Percentiles rank a stretch among this genome's conserved stretches.
These are phyloP conservation scores for Athelia psychrophila DNA, from an alignment of 1,284 basidiomycete genomes.

Conservation along the genomic window DNA sequence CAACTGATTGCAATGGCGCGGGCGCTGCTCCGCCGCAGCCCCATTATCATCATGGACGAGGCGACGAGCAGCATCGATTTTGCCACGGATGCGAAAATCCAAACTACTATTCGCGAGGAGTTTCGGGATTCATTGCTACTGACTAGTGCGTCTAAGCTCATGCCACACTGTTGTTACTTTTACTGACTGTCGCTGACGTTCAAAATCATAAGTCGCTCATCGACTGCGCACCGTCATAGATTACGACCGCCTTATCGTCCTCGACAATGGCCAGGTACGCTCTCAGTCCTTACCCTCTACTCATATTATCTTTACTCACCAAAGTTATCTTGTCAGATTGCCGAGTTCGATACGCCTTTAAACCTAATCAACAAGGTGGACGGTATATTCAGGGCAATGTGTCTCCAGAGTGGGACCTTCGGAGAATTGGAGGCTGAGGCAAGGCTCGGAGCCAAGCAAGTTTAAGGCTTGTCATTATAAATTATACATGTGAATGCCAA, in stretches of 20 bases:
- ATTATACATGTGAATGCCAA: too few relatives aligned
- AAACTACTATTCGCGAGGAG: constrained; percentile 63
- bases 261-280: constrained; percentile 54
- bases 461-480: too few relatives aligned
- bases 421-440: constrained; percentile 41
- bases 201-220: constrained; percentile 39
- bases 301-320: background rate
- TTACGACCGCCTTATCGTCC: constrained; percentile 68
- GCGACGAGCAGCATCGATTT: constrained; percentile 64
- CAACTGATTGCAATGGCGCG: constrained; percentile 70
- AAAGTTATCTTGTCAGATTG: constrained; percentile 21
- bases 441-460: constrained; percentile 18
- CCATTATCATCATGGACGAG: constrained; percentile 72
- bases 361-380: constrained; percentile 48
- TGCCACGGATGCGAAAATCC: constrained; percentile 61
- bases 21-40: constrained; percentile 58
- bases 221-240: constrained; percentile 54
- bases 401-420: constrained; percentile 53
- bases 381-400: constrained; percentile 56
- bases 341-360: constrained; percentile 58
- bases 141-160: constrained; percentile 32
- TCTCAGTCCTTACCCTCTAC: background rate
- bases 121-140: constrained; percentile 50
- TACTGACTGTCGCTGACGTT: background rate
- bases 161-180: background rate